A percentile compares a stretch with the other conserved stretches of the same genome.
These are phyloP conservation scores for Agapanthus africanus DNA, from an alignment of 106 monocot species.

Conservation along the genomic window DNA sequence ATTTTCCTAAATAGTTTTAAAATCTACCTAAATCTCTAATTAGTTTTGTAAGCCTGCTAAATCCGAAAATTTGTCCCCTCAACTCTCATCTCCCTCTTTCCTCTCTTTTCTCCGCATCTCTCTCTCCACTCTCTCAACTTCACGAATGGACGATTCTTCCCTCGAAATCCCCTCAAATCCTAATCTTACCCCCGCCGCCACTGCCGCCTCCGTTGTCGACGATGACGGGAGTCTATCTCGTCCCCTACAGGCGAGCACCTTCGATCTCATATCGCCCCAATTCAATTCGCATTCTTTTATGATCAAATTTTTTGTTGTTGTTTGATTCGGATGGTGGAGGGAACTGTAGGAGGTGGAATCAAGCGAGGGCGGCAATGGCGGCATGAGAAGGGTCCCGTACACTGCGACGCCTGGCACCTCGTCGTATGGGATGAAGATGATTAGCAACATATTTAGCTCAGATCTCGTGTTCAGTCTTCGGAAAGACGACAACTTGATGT, in stretches of 20 bases:
- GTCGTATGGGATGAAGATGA: conserved; percentile 45
- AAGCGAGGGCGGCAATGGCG: neutral
- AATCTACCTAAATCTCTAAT: too few relatives aligned
- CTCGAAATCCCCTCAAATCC: conserved; percentile 1
- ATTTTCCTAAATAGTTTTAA: too few relatives aligned
- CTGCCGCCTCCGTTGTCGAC: neutral
- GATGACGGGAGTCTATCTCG: conserved; percentile 49
- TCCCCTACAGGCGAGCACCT: conserved; percentile 45
- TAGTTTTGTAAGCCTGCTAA: too few relatives aligned
- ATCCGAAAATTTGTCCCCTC: too few relatives aligned
- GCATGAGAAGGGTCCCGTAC: conserved; percentile 32
- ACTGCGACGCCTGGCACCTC: conserved; percentile 30
- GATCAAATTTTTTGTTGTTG: neutral
- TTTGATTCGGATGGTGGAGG: conserved; percentile 38
- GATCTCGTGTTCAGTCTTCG: conserved; percentile 56
- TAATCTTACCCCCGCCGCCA: neutral
- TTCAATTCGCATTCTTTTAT: neutral
- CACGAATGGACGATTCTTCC: conserved; percentile 11
- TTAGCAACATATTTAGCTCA: conserved; percentile 64
- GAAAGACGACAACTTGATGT: conserved; percentile 17
- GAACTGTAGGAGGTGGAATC: conserved; percentile 18
- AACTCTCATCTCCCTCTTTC: neutral
- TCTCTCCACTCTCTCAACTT: neutral
- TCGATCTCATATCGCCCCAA: neutral
- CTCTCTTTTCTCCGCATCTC: neutral